These are phyloP conservation scores for Kazachstania viticola DNA, from an alignment of 805 yeast genomes.

Conservation along the genomic window DNA sequence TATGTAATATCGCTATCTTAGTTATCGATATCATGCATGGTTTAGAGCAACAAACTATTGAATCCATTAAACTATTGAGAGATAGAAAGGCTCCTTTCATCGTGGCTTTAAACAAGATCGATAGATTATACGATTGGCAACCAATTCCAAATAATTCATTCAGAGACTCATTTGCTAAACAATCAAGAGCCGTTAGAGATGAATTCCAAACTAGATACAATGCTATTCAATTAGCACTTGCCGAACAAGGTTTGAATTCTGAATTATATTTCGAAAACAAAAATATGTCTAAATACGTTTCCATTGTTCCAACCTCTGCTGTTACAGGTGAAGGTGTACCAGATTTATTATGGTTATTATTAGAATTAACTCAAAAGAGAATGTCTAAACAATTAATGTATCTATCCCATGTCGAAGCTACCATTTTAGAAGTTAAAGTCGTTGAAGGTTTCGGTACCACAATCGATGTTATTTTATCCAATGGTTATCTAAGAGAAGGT, in stretches of 20 bases:
- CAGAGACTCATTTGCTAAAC: conserved; percentile 85
- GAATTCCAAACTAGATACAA: conserved; percentile 85
- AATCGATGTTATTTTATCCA: conserved; percentile 93
- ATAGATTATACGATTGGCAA: conserved; percentile 95
- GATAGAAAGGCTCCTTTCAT: conserved; percentile 97
- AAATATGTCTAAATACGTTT: conserved; percentile 85
- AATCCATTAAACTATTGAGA: conserved; percentile 81
- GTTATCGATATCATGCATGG: conserved; percentile 99
- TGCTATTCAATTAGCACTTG: conserved; percentile 76
- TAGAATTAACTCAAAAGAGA: conserved; percentile 94
- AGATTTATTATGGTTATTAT: conserved; percentile 87
- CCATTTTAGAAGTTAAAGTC: conserved; percentile 93
- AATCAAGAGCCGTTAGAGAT: conserved; percentile 72
- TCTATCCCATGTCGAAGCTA: conserved; percentile 81
- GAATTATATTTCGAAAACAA: conserved; percentile 93
- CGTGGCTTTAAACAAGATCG: conserved; percentile 95
- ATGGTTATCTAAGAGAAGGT: conserved; percentile 91
- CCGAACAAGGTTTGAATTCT: conserved; percentile 97
- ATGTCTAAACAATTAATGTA: conserved; percentile 98
- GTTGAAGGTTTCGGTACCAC: conserved; percentile 98
- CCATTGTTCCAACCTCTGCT: conserved; percentile 97
- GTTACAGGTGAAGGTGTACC: conserved; percentile 99
- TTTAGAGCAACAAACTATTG: conserved; percentile 93
- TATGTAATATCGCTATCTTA: conserved; percentile 97
- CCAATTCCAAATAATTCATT: conserved; percentile 82